A percentile compares a stretch with the other conserved stretches of the same genome.
Conservation (phyloP, 768 basidiomycete genomes). For the Kwoniella sp. region DNA sequence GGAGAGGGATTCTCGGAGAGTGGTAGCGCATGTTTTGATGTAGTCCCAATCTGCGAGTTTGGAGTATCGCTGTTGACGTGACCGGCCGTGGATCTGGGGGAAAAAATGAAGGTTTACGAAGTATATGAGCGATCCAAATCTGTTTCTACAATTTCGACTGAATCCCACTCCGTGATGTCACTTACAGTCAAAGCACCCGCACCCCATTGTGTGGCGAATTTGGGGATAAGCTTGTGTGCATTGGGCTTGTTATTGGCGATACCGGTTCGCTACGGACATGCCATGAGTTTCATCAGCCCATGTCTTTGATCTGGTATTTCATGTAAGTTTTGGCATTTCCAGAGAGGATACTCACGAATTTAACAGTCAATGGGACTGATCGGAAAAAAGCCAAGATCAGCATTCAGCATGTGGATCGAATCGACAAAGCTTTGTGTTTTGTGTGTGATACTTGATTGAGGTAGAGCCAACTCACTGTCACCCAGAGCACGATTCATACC, state of each 20-base stretch:
- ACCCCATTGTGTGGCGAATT: conserved; percentile 64
- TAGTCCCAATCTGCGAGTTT: conserved; percentile 93
- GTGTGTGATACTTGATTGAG: too few species aligned
- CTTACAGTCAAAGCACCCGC: conserved; percentile 63
- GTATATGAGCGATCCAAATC: too few species aligned
- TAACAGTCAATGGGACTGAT: conserved; percentile 65
- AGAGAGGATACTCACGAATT: conserved; percentile 47
- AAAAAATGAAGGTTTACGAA: neutral
- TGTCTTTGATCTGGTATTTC: too few species aligned
- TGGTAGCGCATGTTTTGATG: conserved; percentile 80
- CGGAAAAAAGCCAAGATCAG: too few species aligned
- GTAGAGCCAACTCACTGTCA: conserved; percentile 60
- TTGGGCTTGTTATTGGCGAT: conserved; percentile 81
- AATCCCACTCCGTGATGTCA: neutral
- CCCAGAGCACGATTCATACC: conserved; percentile 92
- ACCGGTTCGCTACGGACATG: conserved; percentile 79
- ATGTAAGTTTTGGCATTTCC: too few species aligned
- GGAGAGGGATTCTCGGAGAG: conserved; percentile 62
- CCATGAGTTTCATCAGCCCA: conserved; percentile 61
- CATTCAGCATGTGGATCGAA: too few species aligned
- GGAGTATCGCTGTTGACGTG: conserved; percentile 90
- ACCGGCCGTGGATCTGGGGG: conserved; percentile 80
- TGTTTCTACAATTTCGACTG: neutral
- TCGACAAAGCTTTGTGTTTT: too few species aligned
- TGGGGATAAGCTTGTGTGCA: conserved; percentile 87